These are phyloP conservation scores for Lactarius deliciosus DNA, from an alignment of 768 basidiomycete species.

Conservation along the genomic window DNA sequence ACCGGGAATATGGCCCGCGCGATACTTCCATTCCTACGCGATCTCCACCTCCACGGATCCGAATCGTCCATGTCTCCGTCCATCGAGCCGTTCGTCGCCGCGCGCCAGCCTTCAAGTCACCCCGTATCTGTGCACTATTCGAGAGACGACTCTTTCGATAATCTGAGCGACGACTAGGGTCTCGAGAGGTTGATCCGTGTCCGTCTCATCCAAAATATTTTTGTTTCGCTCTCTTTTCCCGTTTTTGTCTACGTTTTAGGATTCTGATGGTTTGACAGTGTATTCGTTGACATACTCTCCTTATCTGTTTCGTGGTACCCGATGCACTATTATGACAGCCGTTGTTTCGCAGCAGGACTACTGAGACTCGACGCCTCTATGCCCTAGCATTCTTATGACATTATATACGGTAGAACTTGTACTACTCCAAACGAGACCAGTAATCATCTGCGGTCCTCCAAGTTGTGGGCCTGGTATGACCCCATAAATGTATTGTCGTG, in stretches of 20 bases:
- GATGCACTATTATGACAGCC: not conserved
- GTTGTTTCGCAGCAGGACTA: not conserved
- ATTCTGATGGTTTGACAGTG: not conserved
- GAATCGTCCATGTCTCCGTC: not conserved
- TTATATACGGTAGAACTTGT: not conserved
- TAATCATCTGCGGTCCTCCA: not conserved
- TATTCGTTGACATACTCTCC: not conserved
- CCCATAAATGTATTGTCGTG: not conserved
- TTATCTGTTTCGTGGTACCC: not conserved
- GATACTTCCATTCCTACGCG: slow-evolving; percentile 16
- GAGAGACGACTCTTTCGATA: not conserved
- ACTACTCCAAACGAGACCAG: not conserved
- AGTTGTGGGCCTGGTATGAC: not conserved
- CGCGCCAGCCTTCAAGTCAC: slow-evolving; percentile 6
- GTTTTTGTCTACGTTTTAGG: not conserved
- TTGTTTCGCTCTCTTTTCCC: not conserved
- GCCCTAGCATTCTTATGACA: not conserved
- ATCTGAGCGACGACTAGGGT: slow-evolving; percentile 2
- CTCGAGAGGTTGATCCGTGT: not conserved
- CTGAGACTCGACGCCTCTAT: not conserved
- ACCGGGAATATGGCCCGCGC: slow-evolving; percentile 17
- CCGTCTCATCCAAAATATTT: not conserved
- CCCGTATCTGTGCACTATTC: slow-evolving; percentile 11
- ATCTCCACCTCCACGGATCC: slow-evolving; percentile 9
- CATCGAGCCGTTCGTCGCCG: slow-evolving; percentile 16